Conservation (phyloP, 768 basidiomycete genomes). For the Tulasnella sp. region DNA sequence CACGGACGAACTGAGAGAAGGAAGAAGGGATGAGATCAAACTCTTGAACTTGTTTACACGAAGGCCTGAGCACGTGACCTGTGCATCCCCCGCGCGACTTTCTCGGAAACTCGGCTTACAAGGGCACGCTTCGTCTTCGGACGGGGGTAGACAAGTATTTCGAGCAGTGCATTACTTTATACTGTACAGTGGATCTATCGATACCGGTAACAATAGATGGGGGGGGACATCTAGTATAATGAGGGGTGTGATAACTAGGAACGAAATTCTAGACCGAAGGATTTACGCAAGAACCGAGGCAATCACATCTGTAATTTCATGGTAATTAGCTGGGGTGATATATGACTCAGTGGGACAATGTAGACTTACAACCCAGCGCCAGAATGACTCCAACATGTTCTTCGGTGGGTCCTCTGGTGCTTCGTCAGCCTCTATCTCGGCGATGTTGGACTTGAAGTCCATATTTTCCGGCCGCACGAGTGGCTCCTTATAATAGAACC, state of each 20-base stretch:
- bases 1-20: slow-evolving; percentile 9
- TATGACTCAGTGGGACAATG: background rate
- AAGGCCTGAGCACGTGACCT: slow-evolving; percentile 3
- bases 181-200: background rate
- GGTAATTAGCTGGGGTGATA: background rate
- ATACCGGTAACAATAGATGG: background rate
- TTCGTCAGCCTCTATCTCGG: slow-evolving; percentile 51
- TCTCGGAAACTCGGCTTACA: background rate
- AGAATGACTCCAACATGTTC: slow-evolving; percentile 32
- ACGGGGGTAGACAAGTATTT: background rate
- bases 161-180: background rate
- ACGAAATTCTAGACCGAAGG: background rate
- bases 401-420: slow-evolving; percentile 31
- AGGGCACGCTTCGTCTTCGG: background rate
- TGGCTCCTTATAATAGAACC: slow-evolving; percentile 56
- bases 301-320: slow-evolving; percentile 4
- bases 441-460: slow-evolving; percentile 78
- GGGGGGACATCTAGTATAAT: background rate
- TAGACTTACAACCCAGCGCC: slow-evolving; percentile 29
- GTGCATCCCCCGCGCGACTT: background rate
- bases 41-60: slow-evolving; percentile 19
- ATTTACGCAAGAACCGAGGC: background rate
- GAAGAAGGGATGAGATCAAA: background rate
- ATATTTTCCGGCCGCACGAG: slow-evolving; percentile 64
- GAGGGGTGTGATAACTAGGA: background rate